Conservation (phyloP, 2,329 filamentous ascomycete species). For the Fonsecaea monophora region DNA sequence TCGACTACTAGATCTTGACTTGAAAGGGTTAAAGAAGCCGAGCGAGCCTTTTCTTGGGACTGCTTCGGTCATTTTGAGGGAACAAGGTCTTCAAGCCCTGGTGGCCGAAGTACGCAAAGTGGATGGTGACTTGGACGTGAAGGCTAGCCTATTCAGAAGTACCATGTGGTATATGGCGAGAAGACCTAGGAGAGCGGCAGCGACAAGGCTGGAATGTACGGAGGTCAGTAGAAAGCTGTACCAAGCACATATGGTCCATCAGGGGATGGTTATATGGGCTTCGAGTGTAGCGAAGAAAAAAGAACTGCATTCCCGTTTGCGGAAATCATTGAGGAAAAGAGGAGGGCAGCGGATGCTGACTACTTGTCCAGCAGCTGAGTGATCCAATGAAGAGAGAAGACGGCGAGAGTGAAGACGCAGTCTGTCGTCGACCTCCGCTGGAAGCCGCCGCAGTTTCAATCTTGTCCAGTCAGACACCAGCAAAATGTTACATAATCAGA, state of each 20-base stretch:
- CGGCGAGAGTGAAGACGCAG: not conserved
- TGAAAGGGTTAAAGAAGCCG: conserved; percentile 34
- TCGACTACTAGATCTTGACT: conserved; percentile 21
- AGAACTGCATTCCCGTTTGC: not conserved
- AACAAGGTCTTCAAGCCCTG: not conserved
- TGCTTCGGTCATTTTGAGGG: conserved; percentile 26
- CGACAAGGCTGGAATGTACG: not conserved
- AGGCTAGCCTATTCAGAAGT: not conserved
- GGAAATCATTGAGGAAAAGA: not conserved
- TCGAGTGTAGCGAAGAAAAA: not conserved
- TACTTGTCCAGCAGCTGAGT: conserved; percentile 1
- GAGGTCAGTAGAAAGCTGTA: not conserved
- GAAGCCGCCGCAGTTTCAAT: conserved; percentile 7
- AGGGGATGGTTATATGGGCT: not conserved
- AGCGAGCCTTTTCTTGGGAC: conserved; percentile 29
- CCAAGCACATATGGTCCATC: not conserved
- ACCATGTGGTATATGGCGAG: not conserved
- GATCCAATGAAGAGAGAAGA: conserved; percentile 17
- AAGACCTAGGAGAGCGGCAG: not conserved
- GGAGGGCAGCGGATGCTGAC: conserved; percentile 24
- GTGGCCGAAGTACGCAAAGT: not conserved
- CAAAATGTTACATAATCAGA: conserved; percentile 11
- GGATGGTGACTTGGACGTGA: not conserved
- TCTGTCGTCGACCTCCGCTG: conserved; percentile 10
- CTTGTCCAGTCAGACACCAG: not conserved